Conservation (phyloP, 441 rosid genomes). For the Raphanus hybrid region DNA sequence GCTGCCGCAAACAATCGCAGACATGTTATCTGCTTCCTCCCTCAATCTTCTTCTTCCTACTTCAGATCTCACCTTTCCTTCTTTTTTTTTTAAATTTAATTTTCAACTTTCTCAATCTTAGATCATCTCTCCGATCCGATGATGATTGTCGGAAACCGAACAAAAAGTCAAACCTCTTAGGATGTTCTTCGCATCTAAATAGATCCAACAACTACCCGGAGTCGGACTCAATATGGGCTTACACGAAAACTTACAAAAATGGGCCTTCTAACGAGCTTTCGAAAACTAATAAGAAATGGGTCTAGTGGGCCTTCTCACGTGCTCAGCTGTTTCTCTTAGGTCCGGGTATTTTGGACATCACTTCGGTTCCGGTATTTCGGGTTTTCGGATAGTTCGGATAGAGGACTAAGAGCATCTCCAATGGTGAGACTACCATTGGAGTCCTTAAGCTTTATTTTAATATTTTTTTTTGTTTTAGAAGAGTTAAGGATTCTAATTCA, state of each 20-base stretch:
- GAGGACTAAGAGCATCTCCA: too few relatives aligned
- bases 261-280: neutral
- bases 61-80: slow-evolving; percentile 43
- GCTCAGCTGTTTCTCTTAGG: neutral
- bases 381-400: too few relatives aligned
- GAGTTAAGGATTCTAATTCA: too few relatives aligned
- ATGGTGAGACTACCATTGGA: too few relatives aligned
- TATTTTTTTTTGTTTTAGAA: too few relatives aligned
- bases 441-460: too few relatives aligned
- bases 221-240: neutral
- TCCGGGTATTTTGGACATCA: too few relatives aligned
- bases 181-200: neutral
- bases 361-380: too few relatives aligned
- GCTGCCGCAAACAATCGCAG: slow-evolving; percentile 88
- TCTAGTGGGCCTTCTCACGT: neutral
- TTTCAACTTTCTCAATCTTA: neutral
- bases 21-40: slow-evolving; percentile 72
- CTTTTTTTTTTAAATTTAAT: neutral
- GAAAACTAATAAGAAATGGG: neutral
- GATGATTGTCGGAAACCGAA: slow-evolving; percentile 9
- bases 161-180: neutral
- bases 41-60: slow-evolving; percentile 28
- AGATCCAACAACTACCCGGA: neutral
- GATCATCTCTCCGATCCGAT: neutral
- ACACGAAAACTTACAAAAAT: neutral